phyloP scores from a whole-genome alignment of 805 yeast genomes.

The Grigorovia transvaalensis region DNA sequence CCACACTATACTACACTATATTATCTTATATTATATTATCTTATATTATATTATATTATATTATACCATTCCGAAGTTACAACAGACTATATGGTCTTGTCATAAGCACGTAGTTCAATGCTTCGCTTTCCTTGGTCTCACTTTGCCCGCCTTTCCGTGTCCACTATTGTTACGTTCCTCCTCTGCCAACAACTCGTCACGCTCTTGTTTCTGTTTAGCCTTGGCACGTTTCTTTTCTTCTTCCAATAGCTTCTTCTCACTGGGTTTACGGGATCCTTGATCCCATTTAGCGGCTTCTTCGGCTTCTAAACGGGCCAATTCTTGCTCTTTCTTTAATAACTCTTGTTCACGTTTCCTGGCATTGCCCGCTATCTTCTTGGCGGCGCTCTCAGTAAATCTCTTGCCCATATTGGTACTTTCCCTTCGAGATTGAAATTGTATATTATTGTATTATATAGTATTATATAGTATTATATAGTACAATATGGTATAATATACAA shows the following conservation, averaged over 20 bases:
- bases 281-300: slow-evolving; percentile 29
- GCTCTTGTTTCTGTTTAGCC: slow-evolving; percentile 21
- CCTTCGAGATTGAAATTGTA: too few species aligned
- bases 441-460: too few species aligned
- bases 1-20: too few species aligned
- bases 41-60: too few species aligned
- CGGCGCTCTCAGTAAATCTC: slow-evolving; percentile 28
- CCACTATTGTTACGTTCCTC: slow-evolving; percentile 21
- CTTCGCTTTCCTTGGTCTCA: slow-evolving; percentile 11
- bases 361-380: slow-evolving; percentile 28
- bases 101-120: too few species aligned
- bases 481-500: too few species aligned
- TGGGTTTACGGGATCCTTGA: slow-evolving; percentile 21
- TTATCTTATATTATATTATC: too few species aligned
- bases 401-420: slow-evolving; percentile 24
- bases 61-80: too few species aligned
- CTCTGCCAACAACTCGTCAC: slow-evolving; percentile 25
- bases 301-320: slow-evolving; percentile 18
- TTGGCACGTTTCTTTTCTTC: slow-evolving; percentile 26
- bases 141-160: slow-evolving; percentile 20
- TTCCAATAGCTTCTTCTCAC: slow-evolving; percentile 21
- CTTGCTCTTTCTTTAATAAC: slow-evolving; percentile 17
- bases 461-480: too few species aligned
- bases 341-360: slow-evolving; percentile 28
- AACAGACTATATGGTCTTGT: too few species aligned